These are phyloP conservation scores for Myxozyma nipponensis DNA, from an alignment of 805 yeast genomes.

Conservation along the genomic window DNA sequence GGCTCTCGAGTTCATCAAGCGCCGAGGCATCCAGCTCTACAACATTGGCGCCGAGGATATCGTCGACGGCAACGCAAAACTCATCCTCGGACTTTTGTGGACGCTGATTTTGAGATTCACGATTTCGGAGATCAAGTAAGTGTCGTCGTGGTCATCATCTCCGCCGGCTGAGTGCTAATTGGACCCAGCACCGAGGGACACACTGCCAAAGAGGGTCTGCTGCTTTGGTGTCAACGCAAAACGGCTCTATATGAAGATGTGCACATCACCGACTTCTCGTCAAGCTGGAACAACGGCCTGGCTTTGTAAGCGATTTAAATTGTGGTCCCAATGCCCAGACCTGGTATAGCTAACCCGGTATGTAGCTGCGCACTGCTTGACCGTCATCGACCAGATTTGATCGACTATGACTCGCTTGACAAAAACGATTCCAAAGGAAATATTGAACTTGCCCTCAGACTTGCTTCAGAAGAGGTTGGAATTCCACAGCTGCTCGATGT, in stretches of 20 bases:
- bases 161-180: neutral
- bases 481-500: conserved; percentile 53
- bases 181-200: conserved; percentile 37
- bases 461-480: conserved; percentile 46
- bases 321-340: too few species aligned
- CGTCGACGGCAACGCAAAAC: conserved; percentile 89
- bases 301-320: conserved; percentile 39
- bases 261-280: conserved; percentile 47
- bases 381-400: conserved; percentile 42
- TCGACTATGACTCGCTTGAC: conserved; percentile 38
- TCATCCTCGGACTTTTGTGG: conserved; percentile 90
- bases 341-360: too few species aligned
- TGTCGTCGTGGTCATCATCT: neutral
- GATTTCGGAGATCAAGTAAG: conserved; percentile 38
- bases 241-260: conserved; percentile 41
- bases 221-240: conserved; percentile 53
- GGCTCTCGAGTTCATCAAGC: conserved; percentile 39
- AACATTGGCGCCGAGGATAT: conserved; percentile 70
- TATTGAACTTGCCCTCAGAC: conserved; percentile 40
- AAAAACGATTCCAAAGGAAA: conserved; percentile 35
- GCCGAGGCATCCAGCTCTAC: conserved; percentile 37
- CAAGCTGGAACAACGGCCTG: conserved; percentile 53
- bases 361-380: conserved; percentile 42
- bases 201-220: conserved; percentile 43
- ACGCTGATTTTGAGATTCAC: conserved; percentile 40